Evolutionary conservation across 1,139 yeast species (phyloP).

Genomic region (Pneumocystis jirovecii): DNA sequence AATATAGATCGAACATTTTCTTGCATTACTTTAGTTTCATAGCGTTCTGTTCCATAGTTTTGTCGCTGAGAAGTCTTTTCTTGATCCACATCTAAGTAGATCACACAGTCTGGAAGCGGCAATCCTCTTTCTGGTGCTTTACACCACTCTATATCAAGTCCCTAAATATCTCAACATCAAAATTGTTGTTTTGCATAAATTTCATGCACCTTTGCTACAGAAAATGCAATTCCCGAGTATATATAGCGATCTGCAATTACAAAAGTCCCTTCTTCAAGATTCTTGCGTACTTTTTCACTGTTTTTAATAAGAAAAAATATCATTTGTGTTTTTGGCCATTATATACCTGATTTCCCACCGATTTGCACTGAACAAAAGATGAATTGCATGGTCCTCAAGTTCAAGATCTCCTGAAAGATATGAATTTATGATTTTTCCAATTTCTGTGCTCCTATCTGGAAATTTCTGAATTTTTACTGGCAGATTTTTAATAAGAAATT

Average conservation of each 20-base stretch:
- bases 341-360: constrained; percentile 61
- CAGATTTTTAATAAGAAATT: neutral
- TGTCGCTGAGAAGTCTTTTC: constrained; percentile 42
- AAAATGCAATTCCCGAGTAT: constrained; percentile 86
- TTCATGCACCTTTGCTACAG: constrained; percentile 48
- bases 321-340: neutral
- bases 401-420: constrained; percentile 35
- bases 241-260: constrained; percentile 75
- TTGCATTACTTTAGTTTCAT: constrained; percentile 66
- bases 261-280: constrained; percentile 39
- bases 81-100: constrained; percentile 52
- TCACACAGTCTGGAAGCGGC: constrained; percentile 70
- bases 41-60: constrained; percentile 87
- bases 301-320: neutral
- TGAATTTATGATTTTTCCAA: constrained; percentile 62
- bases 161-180: constrained; percentile 17
- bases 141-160: constrained; percentile 60
- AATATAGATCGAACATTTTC: constrained; percentile 48
- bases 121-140: constrained; percentile 66
- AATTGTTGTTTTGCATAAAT: neutral
- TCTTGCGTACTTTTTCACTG: constrained; percentile 28
- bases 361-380: constrained; percentile 79
- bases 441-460: constrained; percentile 72
- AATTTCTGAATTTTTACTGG: constrained; percentile 33
- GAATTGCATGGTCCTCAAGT: constrained; percentile 59